Conservation (phyloP, 306 rosid species). For the Lagenaria siceraria region DNA sequence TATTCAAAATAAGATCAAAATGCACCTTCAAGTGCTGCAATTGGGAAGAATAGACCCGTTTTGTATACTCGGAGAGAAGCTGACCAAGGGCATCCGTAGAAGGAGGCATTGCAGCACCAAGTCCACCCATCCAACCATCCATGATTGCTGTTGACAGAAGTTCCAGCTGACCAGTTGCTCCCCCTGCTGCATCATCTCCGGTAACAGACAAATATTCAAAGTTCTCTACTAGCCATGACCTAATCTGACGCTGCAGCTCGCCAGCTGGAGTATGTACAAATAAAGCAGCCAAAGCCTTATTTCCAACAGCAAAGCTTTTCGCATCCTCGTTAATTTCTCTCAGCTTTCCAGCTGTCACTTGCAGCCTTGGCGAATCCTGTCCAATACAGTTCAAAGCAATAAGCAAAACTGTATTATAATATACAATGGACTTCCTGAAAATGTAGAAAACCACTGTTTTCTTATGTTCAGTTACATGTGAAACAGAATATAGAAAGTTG, state of each 20-base stretch:
- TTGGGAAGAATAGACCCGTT: constrained; percentile 83
- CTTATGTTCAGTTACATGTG: not conserved
- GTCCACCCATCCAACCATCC: constrained; percentile 99
- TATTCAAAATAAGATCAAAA: not conserved
- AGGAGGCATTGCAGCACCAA: constrained; percentile 95
- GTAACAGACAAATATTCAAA: constrained; percentile 73
- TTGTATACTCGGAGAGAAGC: constrained; percentile 77
- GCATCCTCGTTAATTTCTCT: constrained; percentile 94
- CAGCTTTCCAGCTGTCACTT: constrained; percentile 93
- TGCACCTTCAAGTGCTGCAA: constrained; percentile 92
- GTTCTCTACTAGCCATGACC: constrained; percentile 91
- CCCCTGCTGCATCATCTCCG: constrained; percentile 64
- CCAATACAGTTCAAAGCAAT: constrained; percentile 7
- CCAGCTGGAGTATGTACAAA: constrained; percentile 99
- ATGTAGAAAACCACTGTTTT: not conserved
- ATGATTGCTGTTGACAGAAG: constrained; percentile 98
- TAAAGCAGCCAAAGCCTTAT: constrained; percentile 86
- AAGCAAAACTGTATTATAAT: not conserved
- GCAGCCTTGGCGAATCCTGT: constrained; percentile 87
- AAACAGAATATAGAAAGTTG: not conserved
- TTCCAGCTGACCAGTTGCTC: constrained; percentile 91
- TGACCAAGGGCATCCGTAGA: constrained; percentile 93
- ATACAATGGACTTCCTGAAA: not conserved
- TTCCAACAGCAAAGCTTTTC: constrained; percentile 76
- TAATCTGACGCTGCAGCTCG: constrained; percentile 93